Conservation (phyloP, 1,284 basidiomycete species). For the Laetiporus sulphureus region DNA sequence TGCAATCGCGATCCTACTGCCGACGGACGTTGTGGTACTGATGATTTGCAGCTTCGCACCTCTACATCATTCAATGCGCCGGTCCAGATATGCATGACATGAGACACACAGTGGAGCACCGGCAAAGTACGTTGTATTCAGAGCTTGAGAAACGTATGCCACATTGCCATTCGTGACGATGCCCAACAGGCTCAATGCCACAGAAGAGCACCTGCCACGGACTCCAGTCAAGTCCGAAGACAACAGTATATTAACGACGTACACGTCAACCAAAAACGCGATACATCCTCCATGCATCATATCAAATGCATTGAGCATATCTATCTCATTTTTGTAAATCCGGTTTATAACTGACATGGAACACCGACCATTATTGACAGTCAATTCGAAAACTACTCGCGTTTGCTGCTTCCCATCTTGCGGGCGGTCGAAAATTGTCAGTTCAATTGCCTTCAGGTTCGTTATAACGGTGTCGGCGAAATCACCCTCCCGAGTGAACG, state of each 20-base stretch:
- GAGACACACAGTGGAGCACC: constrained; percentile 14
- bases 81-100: too few species aligned
- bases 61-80: too few species aligned
- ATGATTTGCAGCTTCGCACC: constrained; percentile 39
- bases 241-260: too few species aligned
- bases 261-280: constrained; percentile 12
- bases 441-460: constrained; percentile 11
- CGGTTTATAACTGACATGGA: not conserved
- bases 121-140: constrained; percentile 6
- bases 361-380: constrained; percentile 11
- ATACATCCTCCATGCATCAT: constrained; percentile 12
- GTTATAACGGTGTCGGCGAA: constrained; percentile 8
- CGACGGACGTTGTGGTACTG: constrained; percentile 34
- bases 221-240: not conserved
- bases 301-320: constrained; percentile 10
- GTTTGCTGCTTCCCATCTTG: constrained; percentile 15
- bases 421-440: constrained; percentile 7
- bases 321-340: constrained; percentile 3
- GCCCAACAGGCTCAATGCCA: constrained; percentile 3
- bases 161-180: not conserved
- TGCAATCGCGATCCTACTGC: constrained; percentile 36
- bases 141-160: constrained; percentile 6
- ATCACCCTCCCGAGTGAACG: constrained; percentile 2
- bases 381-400: constrained; percentile 14
- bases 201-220: constrained; percentile 3